A percentile compares a stretch with the other conserved stretches of the same genome.
These are phyloP conservation scores for Gaertneriomyces sp. DNA, from an alignment of 192 early-diverging fungal species.

Conservation along the genomic window DNA sequence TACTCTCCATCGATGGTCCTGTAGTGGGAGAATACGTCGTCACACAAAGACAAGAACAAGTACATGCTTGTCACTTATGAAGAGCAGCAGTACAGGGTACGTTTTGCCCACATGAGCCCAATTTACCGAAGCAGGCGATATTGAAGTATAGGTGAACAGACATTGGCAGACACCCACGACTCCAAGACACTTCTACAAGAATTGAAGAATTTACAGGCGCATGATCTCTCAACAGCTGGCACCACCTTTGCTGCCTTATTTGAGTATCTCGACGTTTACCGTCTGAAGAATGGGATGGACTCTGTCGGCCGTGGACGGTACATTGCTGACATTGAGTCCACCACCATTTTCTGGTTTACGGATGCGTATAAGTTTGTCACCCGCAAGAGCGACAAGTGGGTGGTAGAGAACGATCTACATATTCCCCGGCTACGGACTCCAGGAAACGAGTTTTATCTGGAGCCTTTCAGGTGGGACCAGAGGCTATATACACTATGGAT, in stretches of 20 bases:
- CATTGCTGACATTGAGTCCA: slow-evolving; percentile 58
- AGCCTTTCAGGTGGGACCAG: slow-evolving; percentile 87
- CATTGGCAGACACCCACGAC: slow-evolving; percentile 17
- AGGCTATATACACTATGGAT: slow-evolving; percentile 57
- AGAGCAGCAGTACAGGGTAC: slow-evolving; percentile 21
- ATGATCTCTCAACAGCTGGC: slow-evolving; percentile 67
- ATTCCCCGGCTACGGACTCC: slow-evolving; percentile 61
- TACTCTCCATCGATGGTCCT: neutral
- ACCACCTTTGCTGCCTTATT: slow-evolving; percentile 62
- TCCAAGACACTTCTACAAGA: slow-evolving; percentile 48
- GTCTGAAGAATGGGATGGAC: slow-evolving; percentile 60
- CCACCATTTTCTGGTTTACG: slow-evolving; percentile 76
- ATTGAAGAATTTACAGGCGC: slow-evolving; percentile 56
- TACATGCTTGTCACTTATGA: slow-evolving; percentile 74
- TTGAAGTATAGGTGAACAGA: slow-evolving; percentile 20
- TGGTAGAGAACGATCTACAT: slow-evolving; percentile 32
- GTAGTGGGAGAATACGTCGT: slow-evolving; percentile 34
- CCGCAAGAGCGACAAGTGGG: slow-evolving; percentile 12
- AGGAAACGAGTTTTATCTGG: slow-evolving; percentile 62
- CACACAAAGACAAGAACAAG: slow-evolving; percentile 57
- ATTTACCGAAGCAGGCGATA: neutral
- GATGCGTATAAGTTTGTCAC: slow-evolving; percentile 60
- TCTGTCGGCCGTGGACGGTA: slow-evolving; percentile 67
- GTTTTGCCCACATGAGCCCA: neutral
- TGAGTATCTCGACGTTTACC: slow-evolving; percentile 65